Percentiles rank a stretch among this genome's conserved stretches.
Evolutionary conservation across 164 flowering plant species (phyloP).

Genomic region (Piper betle): DNA sequence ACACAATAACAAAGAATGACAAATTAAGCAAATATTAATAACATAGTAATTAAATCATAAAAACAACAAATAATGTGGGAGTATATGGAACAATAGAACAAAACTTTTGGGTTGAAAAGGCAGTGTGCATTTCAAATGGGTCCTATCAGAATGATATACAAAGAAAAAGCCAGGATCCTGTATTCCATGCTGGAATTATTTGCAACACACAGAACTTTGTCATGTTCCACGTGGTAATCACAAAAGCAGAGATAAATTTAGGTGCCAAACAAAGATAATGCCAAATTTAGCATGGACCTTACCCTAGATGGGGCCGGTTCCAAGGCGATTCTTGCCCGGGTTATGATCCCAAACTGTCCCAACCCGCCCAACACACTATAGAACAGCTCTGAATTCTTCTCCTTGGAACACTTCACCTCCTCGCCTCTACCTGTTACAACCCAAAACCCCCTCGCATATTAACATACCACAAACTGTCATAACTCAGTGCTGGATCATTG

Average conservation of each 20-base stretch:
- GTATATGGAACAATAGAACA: neutral
- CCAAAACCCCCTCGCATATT: too few relatives aligned
- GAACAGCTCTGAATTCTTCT: constrained; percentile 55
- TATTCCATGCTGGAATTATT: neutral
- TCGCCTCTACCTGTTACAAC: constrained; percentile 80
- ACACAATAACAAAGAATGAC: neutral
- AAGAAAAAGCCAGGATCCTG: neutral
- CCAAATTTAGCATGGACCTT: too few relatives aligned
- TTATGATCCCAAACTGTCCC: constrained; percentile 95
- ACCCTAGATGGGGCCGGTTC: constrained; percentile 85
- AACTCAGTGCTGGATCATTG: too few relatives aligned
- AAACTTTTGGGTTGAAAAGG: neutral
- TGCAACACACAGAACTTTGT: neutral
- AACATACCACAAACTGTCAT: too few relatives aligned
- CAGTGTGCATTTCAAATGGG: neutral
- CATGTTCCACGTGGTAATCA: neutral
- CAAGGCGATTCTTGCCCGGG: constrained; percentile 83
- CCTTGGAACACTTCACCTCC: constrained; percentile 56
- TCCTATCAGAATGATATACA: neutral
- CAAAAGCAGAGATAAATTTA: neutral
- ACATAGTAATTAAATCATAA: too few relatives aligned
- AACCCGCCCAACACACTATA: constrained; percentile 83
- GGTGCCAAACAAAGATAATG: neutral
- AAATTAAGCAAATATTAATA: too few relatives aligned
- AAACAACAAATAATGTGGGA: too few relatives aligned